phyloP scores from a whole-genome alignment of 2,329 filamentous ascomycete genomes.

The Paradendryphiella salina region DNA sequence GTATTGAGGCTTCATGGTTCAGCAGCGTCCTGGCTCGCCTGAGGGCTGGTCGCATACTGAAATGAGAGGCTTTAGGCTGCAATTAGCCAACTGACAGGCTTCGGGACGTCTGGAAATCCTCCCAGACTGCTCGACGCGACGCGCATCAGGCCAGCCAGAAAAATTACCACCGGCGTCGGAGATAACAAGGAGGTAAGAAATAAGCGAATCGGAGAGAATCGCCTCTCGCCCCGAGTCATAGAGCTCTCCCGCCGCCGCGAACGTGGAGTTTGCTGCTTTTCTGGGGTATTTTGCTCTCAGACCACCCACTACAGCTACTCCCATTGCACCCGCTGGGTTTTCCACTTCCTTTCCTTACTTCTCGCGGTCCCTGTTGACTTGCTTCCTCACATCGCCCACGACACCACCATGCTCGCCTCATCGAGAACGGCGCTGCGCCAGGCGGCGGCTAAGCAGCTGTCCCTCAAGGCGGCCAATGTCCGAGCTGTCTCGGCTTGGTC shows the following conservation, averaged over 20 bases:
- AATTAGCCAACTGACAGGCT: no score
- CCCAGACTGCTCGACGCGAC: constrained; percentile 9
- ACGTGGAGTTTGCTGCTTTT: constrained; percentile 26
- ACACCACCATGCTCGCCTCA: constrained; percentile 42
- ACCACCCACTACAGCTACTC: constrained; percentile 23
- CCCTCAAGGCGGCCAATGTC: constrained; percentile 46
- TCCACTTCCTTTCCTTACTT: constrained; percentile 15
- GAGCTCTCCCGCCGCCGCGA: constrained; percentile 21
- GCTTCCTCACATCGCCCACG: constrained; percentile 8
- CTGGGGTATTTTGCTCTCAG: constrained; percentile 37
- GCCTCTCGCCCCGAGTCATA: constrained; percentile 15
- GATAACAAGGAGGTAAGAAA: constrained; percentile 16
- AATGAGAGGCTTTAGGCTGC: not conserved
- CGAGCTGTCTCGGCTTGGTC: constrained; percentile 82
- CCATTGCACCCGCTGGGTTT: constrained; percentile 10
- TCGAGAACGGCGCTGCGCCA: constrained; percentile 47
- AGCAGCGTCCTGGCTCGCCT: constrained; percentile 34
- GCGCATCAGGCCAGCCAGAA: constrained; percentile 15
- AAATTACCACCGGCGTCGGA: constrained; percentile 25
- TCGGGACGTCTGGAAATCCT: no score
- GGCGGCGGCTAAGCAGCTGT: constrained; percentile 42
- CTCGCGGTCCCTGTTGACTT: constrained; percentile 9
- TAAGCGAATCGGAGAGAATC: constrained; percentile 23
- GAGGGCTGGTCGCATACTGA: constrained; percentile 42
- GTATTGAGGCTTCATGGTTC: constrained; percentile 33